These are phyloP conservation scores for Emericellopsis atlantica DNA, from an alignment of 2,329 filamentous ascomycete species.

Conservation along the genomic window DNA sequence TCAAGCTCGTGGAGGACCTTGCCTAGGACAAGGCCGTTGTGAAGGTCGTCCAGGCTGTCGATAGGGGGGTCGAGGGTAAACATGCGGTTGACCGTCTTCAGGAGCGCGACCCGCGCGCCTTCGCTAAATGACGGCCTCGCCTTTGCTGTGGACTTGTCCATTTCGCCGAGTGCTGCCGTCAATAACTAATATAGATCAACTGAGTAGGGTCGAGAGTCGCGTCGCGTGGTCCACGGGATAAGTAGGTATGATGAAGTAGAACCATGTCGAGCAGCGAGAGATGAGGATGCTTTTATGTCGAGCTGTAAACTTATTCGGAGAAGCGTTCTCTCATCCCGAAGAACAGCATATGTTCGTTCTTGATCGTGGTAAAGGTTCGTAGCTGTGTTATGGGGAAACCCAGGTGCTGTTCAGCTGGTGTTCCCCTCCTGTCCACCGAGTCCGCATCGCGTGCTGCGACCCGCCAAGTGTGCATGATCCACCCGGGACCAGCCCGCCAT, in stretches of 20 bases:
- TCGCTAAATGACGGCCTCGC: constrained; percentile 24
- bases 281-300: too few relatives aligned
- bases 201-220: not conserved
- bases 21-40: constrained; percentile 41
- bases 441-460: too few relatives aligned
- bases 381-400: too few relatives aligned
- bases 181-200: not conserved
- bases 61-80: constrained; percentile 31
- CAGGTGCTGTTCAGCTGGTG: too few relatives aligned
- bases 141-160: not conserved
- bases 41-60: constrained; percentile 36
- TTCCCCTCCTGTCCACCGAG: too few relatives aligned
- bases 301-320: too few relatives aligned
- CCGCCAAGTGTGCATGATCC: too few relatives aligned
- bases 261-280: too few relatives aligned
- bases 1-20: constrained; percentile 46
- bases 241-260: not conserved
- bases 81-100: constrained; percentile 38
- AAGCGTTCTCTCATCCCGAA: too few relatives aligned
- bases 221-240: not conserved
- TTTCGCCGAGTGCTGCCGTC: not conserved
- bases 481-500: too few relatives aligned
- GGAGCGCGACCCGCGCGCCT: constrained; percentile 38
- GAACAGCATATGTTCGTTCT: too few relatives aligned
- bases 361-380: too few relatives aligned